Evolutionary conservation across 768 basidiomycete species (phyloP), one percentile per base, ranked within the genome.

Genomic region (Leccinum broughii): DNA sequence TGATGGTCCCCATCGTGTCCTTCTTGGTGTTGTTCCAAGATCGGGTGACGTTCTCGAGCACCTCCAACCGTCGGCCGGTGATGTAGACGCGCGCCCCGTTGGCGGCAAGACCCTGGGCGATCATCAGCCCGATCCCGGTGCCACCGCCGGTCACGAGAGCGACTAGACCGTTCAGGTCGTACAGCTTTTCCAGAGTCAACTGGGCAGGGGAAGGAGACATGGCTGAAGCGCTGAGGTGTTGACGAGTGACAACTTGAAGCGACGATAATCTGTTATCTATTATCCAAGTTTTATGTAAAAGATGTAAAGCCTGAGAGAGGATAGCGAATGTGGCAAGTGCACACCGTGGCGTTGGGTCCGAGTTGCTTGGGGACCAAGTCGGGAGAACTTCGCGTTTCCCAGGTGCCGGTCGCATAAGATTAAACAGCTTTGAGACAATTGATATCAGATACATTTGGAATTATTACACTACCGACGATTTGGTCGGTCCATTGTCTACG

Each of bases 61-160:
- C 84, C 5, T 87, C 83, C 51, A 80, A 72, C 51, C 92, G 81
- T 41, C 91, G 78, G 17, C 89, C 88, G 3, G 85, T 87, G 65
- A 93, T 89, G 68, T 93, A 93, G 15, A 92, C 90, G 64, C 85
- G 88, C 14, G 91, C 90, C 1, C 91, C 90, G 65, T 86, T 88
- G 30, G 86, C 80, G 15, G 90, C 91, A 13, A 93, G 80, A 5
- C 89, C 90, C 56, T 80, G 78, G 9, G 89, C 77, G 58, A 91
- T 91, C 83, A 87, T 85, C 59, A 86, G 71, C 34, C 83, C 83
- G 54, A 84, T 84, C 22, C 82, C 81, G 3, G 78, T 81, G n/a
- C 79, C 81, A 8, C 78, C 80, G 10, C 81, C 80, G 1, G 81
- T 80, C 41, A 81, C 79, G 35, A 82, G 70, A 3, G 79, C 79